These are phyloP conservation scores for Colletotrichum somersetense DNA, from an alignment of 2,329 filamentous ascomycete species.

Conservation along the genomic window DNA sequence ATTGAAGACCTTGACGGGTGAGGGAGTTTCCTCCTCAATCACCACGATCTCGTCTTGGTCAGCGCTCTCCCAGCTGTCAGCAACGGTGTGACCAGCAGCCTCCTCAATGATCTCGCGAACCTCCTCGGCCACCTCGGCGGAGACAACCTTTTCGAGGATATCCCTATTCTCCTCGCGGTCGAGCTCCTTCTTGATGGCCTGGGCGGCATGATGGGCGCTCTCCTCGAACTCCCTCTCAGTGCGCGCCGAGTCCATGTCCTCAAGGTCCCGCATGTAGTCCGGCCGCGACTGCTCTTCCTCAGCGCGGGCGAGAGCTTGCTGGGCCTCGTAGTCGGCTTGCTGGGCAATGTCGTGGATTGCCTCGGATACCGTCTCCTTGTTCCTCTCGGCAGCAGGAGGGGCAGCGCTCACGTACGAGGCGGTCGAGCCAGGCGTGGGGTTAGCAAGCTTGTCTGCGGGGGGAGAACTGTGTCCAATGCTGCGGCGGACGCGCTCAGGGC, in stretches of 20 bases:
- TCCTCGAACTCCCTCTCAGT: slow-evolving; percentile 68
- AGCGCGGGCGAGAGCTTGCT: slow-evolving; percentile 72
- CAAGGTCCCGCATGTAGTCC: slow-evolving; percentile 64
- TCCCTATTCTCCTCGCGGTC: slow-evolving; percentile 66
- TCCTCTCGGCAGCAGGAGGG: slow-evolving; percentile 46
- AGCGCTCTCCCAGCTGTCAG: slow-evolving; percentile 93
- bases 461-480: slow-evolving; percentile 54
- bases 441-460: slow-evolving; percentile 39
- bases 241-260: slow-evolving; percentile 63
- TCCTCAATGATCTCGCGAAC: slow-evolving; percentile 66
- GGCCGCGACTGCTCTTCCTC: slow-evolving; percentile 72
- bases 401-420: slow-evolving; percentile 38
- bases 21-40: slow-evolving; percentile 74
- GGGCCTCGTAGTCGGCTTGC: slow-evolving; percentile 66
- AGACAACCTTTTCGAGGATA: slow-evolving; percentile 65
- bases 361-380: slow-evolving; percentile 77
- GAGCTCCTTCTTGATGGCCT: slow-evolving; percentile 65
- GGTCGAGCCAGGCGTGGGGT: slow-evolving; percentile 42
- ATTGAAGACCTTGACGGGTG: slow-evolving; percentile 85
- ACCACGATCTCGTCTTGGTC: slow-evolving; percentile 77
- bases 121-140: slow-evolving; percentile 65
- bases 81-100: slow-evolving; percentile 70
- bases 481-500: slow-evolving; percentile 58
- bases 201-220: slow-evolving; percentile 60
- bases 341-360: slow-evolving; percentile 75